Conservation (phyloP, 192 early-diverging fungal genomes). For the Linnemannia zychae region DNA sequence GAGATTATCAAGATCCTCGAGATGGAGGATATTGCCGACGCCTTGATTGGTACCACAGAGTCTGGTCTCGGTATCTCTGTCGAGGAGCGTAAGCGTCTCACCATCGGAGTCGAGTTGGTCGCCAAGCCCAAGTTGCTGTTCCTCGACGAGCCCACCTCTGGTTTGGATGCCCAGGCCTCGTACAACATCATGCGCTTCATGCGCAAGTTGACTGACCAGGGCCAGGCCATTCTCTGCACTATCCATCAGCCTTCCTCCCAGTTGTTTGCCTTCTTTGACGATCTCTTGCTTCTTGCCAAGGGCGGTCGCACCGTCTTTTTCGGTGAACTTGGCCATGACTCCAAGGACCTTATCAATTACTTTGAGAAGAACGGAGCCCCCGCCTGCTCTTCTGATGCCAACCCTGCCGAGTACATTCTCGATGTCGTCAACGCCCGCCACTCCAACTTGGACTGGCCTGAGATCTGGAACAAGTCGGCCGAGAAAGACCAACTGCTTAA, state of each 20-base stretch:
- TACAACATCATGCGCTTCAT: constrained; percentile 83
- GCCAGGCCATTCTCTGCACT: constrained; percentile 82
- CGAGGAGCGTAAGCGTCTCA: constrained; percentile 90
- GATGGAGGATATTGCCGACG: constrained; percentile 78
- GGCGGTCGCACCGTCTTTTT: constrained; percentile 87
- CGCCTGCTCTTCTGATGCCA: constrained; percentile 73
- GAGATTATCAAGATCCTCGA: constrained; percentile 82
- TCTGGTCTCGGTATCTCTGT: constrained; percentile 84
- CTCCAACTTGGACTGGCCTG: constrained; percentile 76
- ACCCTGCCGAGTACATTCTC: constrained; percentile 91
- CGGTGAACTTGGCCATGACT: constrained; percentile 83
- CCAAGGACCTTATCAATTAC: constrained; percentile 74
- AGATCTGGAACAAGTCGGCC: constrained; percentile 75
- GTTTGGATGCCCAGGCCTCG: constrained; percentile 85
- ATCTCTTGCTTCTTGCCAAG: constrained; percentile 81
- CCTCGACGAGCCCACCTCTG: constrained; percentile 93
- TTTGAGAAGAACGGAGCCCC: constrained; percentile 82
- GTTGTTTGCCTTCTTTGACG: constrained; percentile 90
- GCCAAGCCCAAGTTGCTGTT: constrained; percentile 85
- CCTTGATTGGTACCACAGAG: constrained; percentile 80
- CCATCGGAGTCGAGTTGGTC: constrained; percentile 89
- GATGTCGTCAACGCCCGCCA: constrained; percentile 82
- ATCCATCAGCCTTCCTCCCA: constrained; percentile 91
- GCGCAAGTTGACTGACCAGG: constrained; percentile 73
- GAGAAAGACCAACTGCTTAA: constrained; percentile 58